phyloP scores from a whole-genome alignment of 805 yeast species.

The Saccharomycopsis guyanensis region DNA sequence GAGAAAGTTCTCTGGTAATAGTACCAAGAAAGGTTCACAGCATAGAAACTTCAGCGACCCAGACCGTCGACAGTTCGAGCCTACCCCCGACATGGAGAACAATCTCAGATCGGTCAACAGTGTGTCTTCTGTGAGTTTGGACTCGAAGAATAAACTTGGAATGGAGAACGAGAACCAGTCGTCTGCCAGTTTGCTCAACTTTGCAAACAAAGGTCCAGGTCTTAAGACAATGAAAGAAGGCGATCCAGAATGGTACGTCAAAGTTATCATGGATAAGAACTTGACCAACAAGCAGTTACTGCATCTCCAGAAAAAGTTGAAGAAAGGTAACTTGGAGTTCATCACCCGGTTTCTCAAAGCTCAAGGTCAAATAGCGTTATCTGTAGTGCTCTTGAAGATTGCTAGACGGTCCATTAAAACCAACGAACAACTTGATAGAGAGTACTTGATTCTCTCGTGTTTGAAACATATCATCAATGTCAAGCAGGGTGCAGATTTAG shows the following conservation, averaged over 20 bases:
- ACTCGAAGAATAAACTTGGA: not conserved
- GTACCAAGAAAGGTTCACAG: constrained; percentile 1
- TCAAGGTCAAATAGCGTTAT: constrained; percentile 45
- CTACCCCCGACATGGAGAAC: not conserved
- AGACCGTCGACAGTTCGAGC: not conserved
- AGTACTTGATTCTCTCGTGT: constrained; percentile 42
- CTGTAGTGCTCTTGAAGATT: constrained; percentile 35
- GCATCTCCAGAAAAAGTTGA: constrained; percentile 24
- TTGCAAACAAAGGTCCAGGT: not conserved
- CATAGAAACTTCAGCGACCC: constrained; percentile 4
- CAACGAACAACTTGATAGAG: constrained; percentile 42
- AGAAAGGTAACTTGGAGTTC: constrained; percentile 23
- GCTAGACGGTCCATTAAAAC: constrained; percentile 30
- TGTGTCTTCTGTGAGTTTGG: constrained; percentile 11
- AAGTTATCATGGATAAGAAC: constrained; percentile 31
- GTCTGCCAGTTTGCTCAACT: not conserved
- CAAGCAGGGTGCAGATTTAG: constrained; percentile 24
- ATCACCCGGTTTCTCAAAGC: constrained; percentile 35
- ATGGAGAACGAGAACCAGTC: constrained; percentile 12
- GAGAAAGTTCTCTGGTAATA: constrained; percentile 15
- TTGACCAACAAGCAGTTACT: constrained; percentile 36
- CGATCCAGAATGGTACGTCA: constrained; percentile 40
- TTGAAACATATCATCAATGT: constrained; percentile 41
- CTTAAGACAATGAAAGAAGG: constrained; percentile 11
- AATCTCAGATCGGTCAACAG: constrained; percentile 8